Conservation (phyloP, 257 asterid species). For the Nicotiana attenuata region DNA sequence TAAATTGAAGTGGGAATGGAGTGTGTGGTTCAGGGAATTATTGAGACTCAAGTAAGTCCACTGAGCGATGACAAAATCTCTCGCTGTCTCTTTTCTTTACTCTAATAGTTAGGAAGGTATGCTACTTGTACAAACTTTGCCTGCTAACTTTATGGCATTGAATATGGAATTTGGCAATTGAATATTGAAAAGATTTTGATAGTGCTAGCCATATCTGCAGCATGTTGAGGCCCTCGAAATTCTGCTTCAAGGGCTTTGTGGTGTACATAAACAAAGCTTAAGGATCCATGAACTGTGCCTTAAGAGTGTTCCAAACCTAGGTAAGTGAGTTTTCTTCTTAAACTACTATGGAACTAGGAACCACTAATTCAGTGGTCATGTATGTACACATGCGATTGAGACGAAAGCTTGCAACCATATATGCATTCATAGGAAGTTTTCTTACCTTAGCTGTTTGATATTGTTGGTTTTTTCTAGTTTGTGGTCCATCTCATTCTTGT, state of each 20-base stretch:
- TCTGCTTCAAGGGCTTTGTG: constrained; percentile 93
- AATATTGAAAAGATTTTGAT: neutral
- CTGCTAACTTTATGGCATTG: neutral
- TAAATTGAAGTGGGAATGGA: constrained; percentile 42
- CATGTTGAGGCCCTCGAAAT: constrained; percentile 93
- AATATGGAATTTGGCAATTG: neutral
- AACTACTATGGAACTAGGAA: neutral
- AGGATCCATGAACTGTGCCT: constrained; percentile 81
- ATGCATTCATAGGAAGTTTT: neutral
- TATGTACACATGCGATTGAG: neutral
- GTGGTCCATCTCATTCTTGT: neutral
- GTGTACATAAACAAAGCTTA: constrained; percentile 74
- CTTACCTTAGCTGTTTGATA: neutral
- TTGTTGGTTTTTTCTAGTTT: neutral
- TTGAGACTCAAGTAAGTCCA: constrained; percentile 70
- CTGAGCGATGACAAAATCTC: neutral
- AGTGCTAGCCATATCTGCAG: constrained; percentile 34
- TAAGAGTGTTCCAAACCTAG: constrained; percentile 77
- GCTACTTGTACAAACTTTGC: neutral
- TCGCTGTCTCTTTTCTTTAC: no score
- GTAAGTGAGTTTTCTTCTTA: constrained; percentile 29
- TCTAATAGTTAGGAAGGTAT: no score
- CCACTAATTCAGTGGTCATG: neutral
- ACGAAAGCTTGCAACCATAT: neutral
- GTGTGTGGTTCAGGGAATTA: constrained; percentile 93